Evolutionary conservation across 495 filamentous ascomycete species (phyloP), one percentile per base, ranked within the genome.

Genomic region (Mytilinidion resinicola): DNA sequence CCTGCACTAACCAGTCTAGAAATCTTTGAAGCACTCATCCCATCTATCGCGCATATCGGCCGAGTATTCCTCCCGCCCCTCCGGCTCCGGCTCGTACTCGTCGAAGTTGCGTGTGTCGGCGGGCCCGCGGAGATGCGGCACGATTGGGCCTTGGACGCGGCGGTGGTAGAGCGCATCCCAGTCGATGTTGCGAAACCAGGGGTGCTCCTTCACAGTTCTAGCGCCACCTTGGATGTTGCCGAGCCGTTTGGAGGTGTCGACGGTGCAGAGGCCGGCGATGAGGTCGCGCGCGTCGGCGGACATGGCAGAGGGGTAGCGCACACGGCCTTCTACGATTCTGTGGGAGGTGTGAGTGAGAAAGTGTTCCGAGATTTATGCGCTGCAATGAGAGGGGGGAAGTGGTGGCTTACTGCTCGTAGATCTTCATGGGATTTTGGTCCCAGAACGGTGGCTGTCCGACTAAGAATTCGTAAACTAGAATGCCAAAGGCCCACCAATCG

Each of bases 401-500:
- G 46, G 14, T 4, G 7, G 62, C 80, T 64, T 58, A 86, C 82
- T 90, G 85, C 73, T 96, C 91, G 74, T 97, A 97, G 55, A 96
- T 96, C 67, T 93, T 91, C 67, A 96, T 93, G 0, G 91, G 91
- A 64, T 93, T 96, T 51, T 89, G 83, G 68, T 96, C 89, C 88
- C 92, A 98, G 72, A 98, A 98, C 1, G 93, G 93, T 6, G 93
- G 93, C 66, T 96, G 95, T 37, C 93, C 93, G 3, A 93, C 90
- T 25, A 96, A 76, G 67, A 98, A 96, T 69, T 98, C 93, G 70
- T 95, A 97, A 54, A 96, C 89, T 51, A 98, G 72, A 61, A 98
- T 95, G 6, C 93, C 93, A 60, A 97, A 77, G 7, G 93, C 95
- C 93, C 93, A 98, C 93, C 93, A 98, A 72, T 98, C 93, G n/a